A percentile compares a stretch with the other conserved stretches of the same genome.
Evolutionary conservation across 2,329 filamentous ascomycete genomes (phyloP).

Genomic region (Bretziella fagacearum): DNA sequence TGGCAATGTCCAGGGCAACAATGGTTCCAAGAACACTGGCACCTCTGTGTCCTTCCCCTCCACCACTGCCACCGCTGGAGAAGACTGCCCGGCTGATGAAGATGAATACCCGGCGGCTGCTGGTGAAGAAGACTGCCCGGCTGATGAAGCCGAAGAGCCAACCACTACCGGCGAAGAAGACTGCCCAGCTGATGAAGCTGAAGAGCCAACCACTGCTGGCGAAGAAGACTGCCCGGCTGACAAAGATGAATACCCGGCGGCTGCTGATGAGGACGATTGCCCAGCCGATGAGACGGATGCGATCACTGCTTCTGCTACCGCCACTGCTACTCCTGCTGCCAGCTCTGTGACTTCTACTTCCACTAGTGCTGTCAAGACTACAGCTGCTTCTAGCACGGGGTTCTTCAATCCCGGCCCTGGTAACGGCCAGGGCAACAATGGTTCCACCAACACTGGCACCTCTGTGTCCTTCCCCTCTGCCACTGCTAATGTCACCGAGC

Average conservation of each 20-base stretch:
- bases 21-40: too few species aligned
- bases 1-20: not conserved
- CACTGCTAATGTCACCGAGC: too few species aligned
- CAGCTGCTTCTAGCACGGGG: not conserved
- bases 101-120: too few species aligned
- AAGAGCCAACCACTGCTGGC: not conserved
- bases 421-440: too few species aligned
- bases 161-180: conserved; percentile 4
- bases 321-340: conserved; percentile 1
- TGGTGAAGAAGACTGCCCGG: conserved; percentile 1
- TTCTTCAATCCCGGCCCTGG: not conserved
- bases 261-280: conserved; percentile 8
- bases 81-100: conserved; percentile 5
- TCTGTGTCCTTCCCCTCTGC: too few species aligned
- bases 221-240: not conserved
- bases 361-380: not conserved
- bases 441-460: too few species aligned
- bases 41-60: not conserved
- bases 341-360: not conserved
- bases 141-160: not conserved
- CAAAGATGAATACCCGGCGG: not conserved
- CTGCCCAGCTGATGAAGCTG: conserved; percentile 5
- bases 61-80: not conserved
- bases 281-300: too few species aligned
- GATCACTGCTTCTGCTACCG: conserved; percentile 1